Evolutionary conservation across 495 filamentous ascomycete genomes (phyloP), one percentile per base, ranked within the genome.

Genomic region (Podospora conica): DNA sequence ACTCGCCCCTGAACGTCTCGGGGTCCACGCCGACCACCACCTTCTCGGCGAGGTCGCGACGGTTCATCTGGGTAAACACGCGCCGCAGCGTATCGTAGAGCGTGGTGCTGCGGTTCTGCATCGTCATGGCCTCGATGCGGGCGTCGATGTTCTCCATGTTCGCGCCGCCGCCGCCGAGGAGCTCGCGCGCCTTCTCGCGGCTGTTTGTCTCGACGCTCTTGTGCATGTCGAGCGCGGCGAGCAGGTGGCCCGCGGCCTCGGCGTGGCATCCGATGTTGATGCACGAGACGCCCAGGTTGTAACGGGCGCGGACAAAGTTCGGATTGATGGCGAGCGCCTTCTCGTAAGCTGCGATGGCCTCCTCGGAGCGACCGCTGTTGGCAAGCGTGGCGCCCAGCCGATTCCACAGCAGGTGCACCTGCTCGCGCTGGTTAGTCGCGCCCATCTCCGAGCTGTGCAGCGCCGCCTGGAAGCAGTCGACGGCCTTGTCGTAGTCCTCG

Each of bases 401-500:
- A 80, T 99, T 99, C 96, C 96, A 99, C 10, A 99, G 88, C 8
- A 99, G 87, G 69, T 97, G 95, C 8, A 94, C 78, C 76, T 96
- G 90, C 66, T 86, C 84, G 62, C 82, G 81, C 65, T 88, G 85
- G 80, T 96, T 96, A 57, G 84, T 82, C 9, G 82, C 83, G 56
- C 93, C 93, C 8, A 86, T 84, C 76, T 96, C 92, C 3, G 91
- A 90, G 54, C 85, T 89, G 24, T 90, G 88, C 23, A 99, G 83
- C 4, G 95, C 96, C 2, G 94, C 86, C 25, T 87, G 88, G 85
- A 99, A 99, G 80, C 96, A 99, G 81, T 99, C 95, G 58, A 98
- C 96, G 0, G 95, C 96, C 77, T 99, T 99, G 70, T 93, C 92
- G 82, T 96, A 97, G 74, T 98, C 92, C 73, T 98, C 95, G 8